Base-by-base conservation (phyloP, 2,329 filamentous ascomycete genomes). In the Penicillium sp. region DNA sequence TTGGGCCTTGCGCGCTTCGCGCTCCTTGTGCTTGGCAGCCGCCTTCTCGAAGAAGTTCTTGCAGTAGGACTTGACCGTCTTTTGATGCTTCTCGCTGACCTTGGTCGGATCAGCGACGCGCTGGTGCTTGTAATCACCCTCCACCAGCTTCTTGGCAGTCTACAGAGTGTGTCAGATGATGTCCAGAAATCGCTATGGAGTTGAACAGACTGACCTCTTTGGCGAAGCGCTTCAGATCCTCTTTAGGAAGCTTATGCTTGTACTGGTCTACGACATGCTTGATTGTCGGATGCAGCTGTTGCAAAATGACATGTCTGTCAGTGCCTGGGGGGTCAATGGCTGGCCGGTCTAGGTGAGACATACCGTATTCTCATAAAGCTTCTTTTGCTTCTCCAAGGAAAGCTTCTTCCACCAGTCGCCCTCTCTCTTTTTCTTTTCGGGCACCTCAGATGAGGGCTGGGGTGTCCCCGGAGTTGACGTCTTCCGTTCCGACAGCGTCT, bases 361-460 rank as follows among this genome's bases (percentile, higher is more conserved):
- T 77, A 94, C 89, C 44, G 90, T 95, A 64, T 90, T 90, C 68
- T 96, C 90, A 61, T 96, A 97, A 2, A 95, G 77, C 73, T 89
- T 95, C 80, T 90, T 94, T 70, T 93, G 88, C 71, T 96, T 96
- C 56, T 96, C 90, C 28, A 58, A 9, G 4, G 56, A 42, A 25
- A 56, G 52, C 43, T 57, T 76, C 66, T 71, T 76, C 61, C 74
- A 77, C 57, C 75, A 76, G 41, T 76, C 76, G 38, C 76, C 75
- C 24, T 70, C 64, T 7, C 61, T 60, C 51, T 67, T 66, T 51
- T 67, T 72, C 53, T 65, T 68, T 32, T 70, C 69, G 27, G 85
- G 79, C 37, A 76, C 69, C 1, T 78, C 79, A 3, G 75, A 73
- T 9, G 81, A 76, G 50, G 53, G 49, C 12, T 83, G 80, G 1